Conservation (phyloP, 495 filamentous ascomycete species). For the Penicillium ucsense region DNA sequence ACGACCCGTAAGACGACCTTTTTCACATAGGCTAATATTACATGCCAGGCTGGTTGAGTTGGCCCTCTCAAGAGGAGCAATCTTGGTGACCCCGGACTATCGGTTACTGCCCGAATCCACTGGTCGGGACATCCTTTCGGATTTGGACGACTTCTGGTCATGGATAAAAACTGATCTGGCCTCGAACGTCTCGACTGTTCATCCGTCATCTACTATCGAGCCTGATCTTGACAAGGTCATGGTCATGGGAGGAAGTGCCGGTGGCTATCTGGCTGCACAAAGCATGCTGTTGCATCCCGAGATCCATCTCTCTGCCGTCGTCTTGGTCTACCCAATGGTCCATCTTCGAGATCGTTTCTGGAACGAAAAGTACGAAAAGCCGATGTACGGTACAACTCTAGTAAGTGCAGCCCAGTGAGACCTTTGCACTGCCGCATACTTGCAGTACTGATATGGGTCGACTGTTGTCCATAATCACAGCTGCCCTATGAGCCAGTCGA, state of each 20-base stretch:
- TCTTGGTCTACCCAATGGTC: constrained; percentile 12
- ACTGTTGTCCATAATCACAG: not conserved
- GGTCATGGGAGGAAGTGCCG: constrained; percentile 7
- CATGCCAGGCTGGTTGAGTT: constrained; percentile 7
- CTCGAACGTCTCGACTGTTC: not conserved
- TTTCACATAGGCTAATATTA: not conserved
- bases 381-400: constrained; percentile 7
- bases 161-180: constrained; percentile 3
- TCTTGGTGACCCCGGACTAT: constrained; percentile 10
- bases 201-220: not conserved
- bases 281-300: constrained; percentile 8
- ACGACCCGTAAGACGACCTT: no score
- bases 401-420: not conserved
- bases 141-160: constrained; percentile 7
- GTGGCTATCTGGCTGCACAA: constrained; percentile 10
- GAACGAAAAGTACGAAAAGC: constrained; percentile 5
- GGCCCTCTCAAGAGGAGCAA: constrained; percentile 1
- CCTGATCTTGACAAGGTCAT: constrained; percentile 4
- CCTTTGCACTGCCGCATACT: no score
- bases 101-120: constrained; percentile 8
- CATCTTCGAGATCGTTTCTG: constrained; percentile 8
- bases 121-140: constrained; percentile 8
- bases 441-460: not conserved
- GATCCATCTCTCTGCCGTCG: constrained; percentile 1
- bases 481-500: constrained; percentile 5